phyloP scores from a whole-genome alignment of 805 yeast genomes.

The Brettanomyces custersianus region DNA sequence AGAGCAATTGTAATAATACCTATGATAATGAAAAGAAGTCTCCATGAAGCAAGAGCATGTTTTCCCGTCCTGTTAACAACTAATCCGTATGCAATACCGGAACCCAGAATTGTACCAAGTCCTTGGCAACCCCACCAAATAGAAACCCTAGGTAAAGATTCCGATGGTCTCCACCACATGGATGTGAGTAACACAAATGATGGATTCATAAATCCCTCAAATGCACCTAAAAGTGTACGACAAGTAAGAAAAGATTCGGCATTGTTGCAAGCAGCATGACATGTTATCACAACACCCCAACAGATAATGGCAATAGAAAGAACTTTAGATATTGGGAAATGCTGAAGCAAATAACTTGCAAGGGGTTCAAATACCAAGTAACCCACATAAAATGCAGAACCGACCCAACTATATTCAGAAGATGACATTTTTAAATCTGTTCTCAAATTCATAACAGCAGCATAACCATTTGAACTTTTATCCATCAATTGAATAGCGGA shows the following conservation, averaged over 20 bases:
- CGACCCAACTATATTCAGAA: slow-evolving; percentile 38
- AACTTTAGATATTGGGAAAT: slow-evolving; percentile 23
- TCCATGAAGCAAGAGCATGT: slow-evolving; percentile 28
- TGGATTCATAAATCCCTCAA: slow-evolving; percentile 48
- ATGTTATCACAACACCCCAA: slow-evolving; percentile 55
- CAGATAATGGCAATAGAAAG: slow-evolving; percentile 28
- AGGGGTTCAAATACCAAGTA: slow-evolving; percentile 23
- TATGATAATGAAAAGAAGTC: slow-evolving; percentile 21
- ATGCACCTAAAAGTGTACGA: slow-evolving; percentile 39
- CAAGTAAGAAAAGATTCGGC: slow-evolving; percentile 37
- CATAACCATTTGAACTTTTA: slow-evolving; percentile 34
- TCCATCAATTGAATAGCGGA: slow-evolving; percentile 27
- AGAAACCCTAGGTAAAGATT: background rate
- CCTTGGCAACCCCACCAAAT: slow-evolving; percentile 22
- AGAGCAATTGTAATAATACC: slow-evolving; percentile 21
- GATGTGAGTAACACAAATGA: slow-evolving; percentile 45
- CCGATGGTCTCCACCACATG: slow-evolving; percentile 40
- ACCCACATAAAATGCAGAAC: slow-evolving; percentile 29
- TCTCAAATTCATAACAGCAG: slow-evolving; percentile 37
- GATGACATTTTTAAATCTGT: slow-evolving; percentile 32
- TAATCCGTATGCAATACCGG: background rate
- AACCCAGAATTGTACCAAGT: slow-evolving; percentile 14
- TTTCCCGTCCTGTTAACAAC: slow-evolving; percentile 26
- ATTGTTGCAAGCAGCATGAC: slow-evolving; percentile 32
- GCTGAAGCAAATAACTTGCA: background rate